Base-by-base conservation (phyloP, 1,139 yeast species). In the Candida tropicalis region DNA sequence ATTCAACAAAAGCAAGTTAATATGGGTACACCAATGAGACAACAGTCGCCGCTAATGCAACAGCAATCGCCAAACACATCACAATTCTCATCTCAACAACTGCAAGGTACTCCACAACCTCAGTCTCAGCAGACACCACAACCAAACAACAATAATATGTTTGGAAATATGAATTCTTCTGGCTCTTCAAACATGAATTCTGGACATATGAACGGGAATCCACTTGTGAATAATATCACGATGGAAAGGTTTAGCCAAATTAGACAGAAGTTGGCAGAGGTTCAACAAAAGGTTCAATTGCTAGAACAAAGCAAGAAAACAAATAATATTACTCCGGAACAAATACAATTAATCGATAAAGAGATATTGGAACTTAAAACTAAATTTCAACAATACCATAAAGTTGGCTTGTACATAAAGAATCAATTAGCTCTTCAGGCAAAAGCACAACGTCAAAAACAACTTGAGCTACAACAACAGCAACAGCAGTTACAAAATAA, bases 181-280 rank as follows among this genome's bases (percentile, higher is more conserved):
- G 39, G 35, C 3, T 35, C 48, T 2, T 40, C 45, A 27, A 48
- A 46, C 10, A 44, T 45, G 10, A 46, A 41, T n/a, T 29, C 47
- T 18, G 47, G 47, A 13, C 37, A 45, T 1, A 43, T 42, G 10
- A 39, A 34, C 15, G 39, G 39, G 4, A 33, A 40, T 2, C 45
- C 36, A 15, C 33, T 29, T 3, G 35, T 39, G 12, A 41, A 38
- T 28, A 68, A 74, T 1, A 70, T 69, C 11, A 68, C 75, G 0
- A 60, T 69, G 31, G 77, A 73, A 44, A 61, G 66, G 29, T 73
- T 70, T 56, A 70, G 70, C 47, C 73, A 68, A 42, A 70, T 72
- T 12, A 65, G 70, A 41, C 65, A 65, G 11, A 59, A 68, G 31
- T 56, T 73, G 26, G 62, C 59, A 28, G 81, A 75, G 41, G 73